These are phyloP conservation scores for Cladosporium sp. DNA, from an alignment of 2,329 filamentous ascomycete genomes.

Conservation along the genomic window DNA sequence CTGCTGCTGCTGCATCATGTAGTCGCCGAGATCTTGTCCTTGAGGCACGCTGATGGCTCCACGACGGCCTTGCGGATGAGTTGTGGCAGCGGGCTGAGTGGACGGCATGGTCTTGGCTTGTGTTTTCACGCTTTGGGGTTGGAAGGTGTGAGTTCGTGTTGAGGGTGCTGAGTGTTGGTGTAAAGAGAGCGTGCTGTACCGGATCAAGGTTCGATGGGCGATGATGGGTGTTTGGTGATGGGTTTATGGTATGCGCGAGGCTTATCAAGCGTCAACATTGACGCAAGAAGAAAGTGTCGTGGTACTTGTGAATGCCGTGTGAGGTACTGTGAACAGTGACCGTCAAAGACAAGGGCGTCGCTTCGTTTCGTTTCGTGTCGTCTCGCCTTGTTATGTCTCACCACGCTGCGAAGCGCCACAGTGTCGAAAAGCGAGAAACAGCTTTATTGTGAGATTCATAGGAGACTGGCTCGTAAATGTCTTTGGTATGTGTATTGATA, in stretches of 20 bases:
- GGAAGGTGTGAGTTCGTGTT: not conserved
- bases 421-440: not conserved
- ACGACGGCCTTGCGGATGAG: not conserved
- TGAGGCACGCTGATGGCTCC: not conserved
- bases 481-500: not conserved
- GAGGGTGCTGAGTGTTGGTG: not conserved
- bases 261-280: not conserved
- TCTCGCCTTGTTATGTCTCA: not conserved
- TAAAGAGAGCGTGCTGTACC: not conserved
- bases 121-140: not conserved
- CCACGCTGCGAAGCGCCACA: not conserved
- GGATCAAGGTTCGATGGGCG: not conserved
- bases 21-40: not conserved
- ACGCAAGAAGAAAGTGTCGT: not conserved
- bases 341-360: not conserved
- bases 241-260: not conserved
- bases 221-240: not conserved
- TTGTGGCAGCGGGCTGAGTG: not conserved
- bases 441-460: not conserved
- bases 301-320: not conserved
- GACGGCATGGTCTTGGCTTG: not conserved
- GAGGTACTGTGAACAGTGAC: not conserved
- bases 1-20: not conserved
- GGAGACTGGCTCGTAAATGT: not conserved
- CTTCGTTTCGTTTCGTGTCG: not conserved